Evolutionary conservation across 1,139 yeast genomes (phyloP).

Genomic region (Yamadazyma blattariae): DNA sequence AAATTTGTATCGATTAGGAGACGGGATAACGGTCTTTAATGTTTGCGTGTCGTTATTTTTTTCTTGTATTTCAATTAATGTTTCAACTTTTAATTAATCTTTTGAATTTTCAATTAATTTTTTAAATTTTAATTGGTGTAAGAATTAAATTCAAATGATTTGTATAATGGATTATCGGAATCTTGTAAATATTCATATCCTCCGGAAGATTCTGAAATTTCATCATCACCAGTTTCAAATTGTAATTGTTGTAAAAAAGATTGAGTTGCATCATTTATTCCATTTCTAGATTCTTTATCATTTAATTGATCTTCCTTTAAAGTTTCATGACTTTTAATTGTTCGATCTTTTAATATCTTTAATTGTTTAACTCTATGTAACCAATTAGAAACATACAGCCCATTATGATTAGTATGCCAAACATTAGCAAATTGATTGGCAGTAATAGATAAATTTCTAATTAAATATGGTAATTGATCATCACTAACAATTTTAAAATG

Average conservation of each 20-base stretch:
- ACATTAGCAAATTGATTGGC: slow-evolving; percentile 73
- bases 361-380: slow-evolving; percentile 62
- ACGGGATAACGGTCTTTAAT: too few species aligned
- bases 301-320: slow-evolving; percentile 17
- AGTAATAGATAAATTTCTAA: slow-evolving; percentile 63
- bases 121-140: too few species aligned
- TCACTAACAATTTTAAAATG: slow-evolving; percentile 69
- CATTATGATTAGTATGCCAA: slow-evolving; percentile 53
- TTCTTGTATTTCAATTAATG: too few species aligned
- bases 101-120: too few species aligned
- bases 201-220: slow-evolving; percentile 7
- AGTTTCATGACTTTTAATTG: slow-evolving; percentile 26
- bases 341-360: slow-evolving; percentile 43
- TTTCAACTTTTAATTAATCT: too few species aligned
- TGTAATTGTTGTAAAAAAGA: slow-evolving; percentile 30
- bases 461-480: slow-evolving; percentile 56
- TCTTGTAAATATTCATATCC: slow-evolving; percentile 12
- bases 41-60: too few species aligned
- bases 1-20: too few species aligned
- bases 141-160: slow-evolving; percentile 29
- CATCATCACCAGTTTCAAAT: slow-evolving; percentile 12
- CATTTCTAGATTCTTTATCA: slow-evolving; percentile 10
- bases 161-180: slow-evolving; percentile 24
- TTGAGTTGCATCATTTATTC: slow-evolving; percentile 22
- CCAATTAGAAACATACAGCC: slow-evolving; percentile 62